Evolutionary conservation across 768 basidiomycete genomes (phyloP), one percentile per base, ranked within the genome.

Genomic region (Paxillus ammoniavirescens): DNA sequence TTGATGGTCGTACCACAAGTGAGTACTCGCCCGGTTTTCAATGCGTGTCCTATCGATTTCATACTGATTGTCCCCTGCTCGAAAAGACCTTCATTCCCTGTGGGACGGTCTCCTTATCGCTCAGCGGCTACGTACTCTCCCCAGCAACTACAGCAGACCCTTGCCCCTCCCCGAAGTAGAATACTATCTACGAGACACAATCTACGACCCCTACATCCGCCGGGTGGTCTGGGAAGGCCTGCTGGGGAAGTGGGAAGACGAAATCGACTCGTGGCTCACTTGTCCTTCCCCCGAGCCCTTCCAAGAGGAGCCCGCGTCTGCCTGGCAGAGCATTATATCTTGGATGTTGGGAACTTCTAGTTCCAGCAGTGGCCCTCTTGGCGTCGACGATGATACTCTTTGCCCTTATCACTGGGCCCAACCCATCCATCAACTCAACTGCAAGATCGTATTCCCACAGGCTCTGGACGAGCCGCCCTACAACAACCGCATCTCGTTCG

Each of bases 61-160:
- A 31, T 5, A 21, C 21, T 18, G 15, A n/a, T 40, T 13, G n/a
- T 17, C 6, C 31, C 42, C 10, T 21, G 3, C 13, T 17, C 12
- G 2, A 36, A 21, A 44, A 81, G 92, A 93, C 66, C 76, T 98
- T 2, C 94, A 96, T 67, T 86, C 89, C 2, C 76, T 92, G 0
- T 98, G 93, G 96, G 95, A 98, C 64, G 74, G 75, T 15, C 75
- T 83, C 30, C 80, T 99, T 49, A 85, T 97, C 62, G 85, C 92
- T 5, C 87, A 93, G 69, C 82, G 85, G 17, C 77, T 98, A 52
- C 84, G 93, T 33, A 80, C 80, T 30, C 78, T 89, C 0, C 80
- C 84, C 0, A 49, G 54, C 18, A 96, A 98, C 70, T 98, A 99
- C 65, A 82, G 87, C 3, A 69, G 57, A 0, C 91, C 89, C 1